phyloP scores from a whole-genome alignment of 31 red algal species.

The Odonthalia washingtoniensis region DNA sequence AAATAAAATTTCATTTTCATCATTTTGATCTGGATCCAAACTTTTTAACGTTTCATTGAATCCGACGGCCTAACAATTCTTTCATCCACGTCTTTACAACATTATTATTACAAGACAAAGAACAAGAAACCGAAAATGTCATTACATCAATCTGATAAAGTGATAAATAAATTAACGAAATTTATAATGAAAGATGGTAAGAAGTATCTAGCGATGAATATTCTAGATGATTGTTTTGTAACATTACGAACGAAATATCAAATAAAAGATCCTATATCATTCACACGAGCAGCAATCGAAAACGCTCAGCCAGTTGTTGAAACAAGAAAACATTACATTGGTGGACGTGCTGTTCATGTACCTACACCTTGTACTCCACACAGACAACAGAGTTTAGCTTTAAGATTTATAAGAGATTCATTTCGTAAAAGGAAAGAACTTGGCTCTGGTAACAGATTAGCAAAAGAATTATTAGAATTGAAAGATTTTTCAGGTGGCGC shows the following conservation, averaged over 20 bases:
- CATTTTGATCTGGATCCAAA: too few species aligned
- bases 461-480: conserved; percentile 79
- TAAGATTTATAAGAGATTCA: conserved; percentile 82
- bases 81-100: too few species aligned
- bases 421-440: conserved; percentile 81
- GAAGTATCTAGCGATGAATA: conserved; percentile 68
- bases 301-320: conserved; percentile 82
- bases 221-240: conserved; percentile 79
- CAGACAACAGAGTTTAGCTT: conserved; percentile 68
- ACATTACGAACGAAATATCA: conserved; percentile 52
- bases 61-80: too few species aligned
- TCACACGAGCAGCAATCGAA: conserved; percentile 57
- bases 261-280: conserved; percentile 35
- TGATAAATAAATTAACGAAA: conserved; percentile 69
- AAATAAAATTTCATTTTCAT: too few species aligned
- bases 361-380: conserved; percentile 75
- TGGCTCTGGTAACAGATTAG: conserved; percentile 67
- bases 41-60: too few species aligned
- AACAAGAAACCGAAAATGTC: conserved; percentile 84
- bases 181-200: conserved; percentile 93
- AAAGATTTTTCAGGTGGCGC: conserved; percentile 64
- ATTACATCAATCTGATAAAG: conserved; percentile 59
- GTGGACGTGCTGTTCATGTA: conserved; percentile 81
- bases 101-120: too few species aligned
- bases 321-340: conserved; percentile 55